Conservation (phyloP, 495 filamentous ascomycete species). For the Tetracladium setigerum region DNA sequence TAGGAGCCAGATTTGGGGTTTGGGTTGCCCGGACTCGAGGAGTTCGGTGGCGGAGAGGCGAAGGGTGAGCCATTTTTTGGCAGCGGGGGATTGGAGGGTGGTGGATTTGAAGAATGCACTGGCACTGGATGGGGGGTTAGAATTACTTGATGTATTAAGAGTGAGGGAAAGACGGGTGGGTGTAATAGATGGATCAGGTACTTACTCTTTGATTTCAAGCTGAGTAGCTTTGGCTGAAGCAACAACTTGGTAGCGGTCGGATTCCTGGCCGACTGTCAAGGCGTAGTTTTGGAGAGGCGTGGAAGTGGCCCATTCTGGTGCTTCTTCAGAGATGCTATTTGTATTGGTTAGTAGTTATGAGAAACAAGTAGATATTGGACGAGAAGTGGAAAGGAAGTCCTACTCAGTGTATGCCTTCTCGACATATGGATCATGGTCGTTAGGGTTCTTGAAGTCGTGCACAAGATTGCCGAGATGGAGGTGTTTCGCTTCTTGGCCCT, state of each 20-base stretch:
- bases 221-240: slow-evolving; percentile 12
- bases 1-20: slow-evolving; percentile 12
- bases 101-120: slow-evolving; percentile 9
- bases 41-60: slow-evolving; percentile 14
- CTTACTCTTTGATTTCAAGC: slow-evolving; percentile 18
- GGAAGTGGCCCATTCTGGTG: slow-evolving; percentile 11
- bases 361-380: no score
- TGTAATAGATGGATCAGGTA: no score
- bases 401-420: slow-evolving; percentile 13
- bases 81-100: slow-evolving; percentile 6
- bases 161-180: background rate
- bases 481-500: slow-evolving; percentile 11
- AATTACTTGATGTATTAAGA: background rate
- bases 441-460: slow-evolving; percentile 11
- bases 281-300: slow-evolving; percentile 12
- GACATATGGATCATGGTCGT: slow-evolving; percentile 9
- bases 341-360: background rate
- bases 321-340: slow-evolving; percentile 4
- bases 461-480: slow-evolving; percentile 17
- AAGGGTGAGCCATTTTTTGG: slow-evolving; percentile 15
- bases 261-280: slow-evolving; percentile 12
- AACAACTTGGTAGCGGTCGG: slow-evolving; percentile 7
- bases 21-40: background rate
- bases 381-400: background rate
- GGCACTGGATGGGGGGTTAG: slow-evolving; percentile 5